phyloP scores from a whole-genome alignment of 768 basidiomycete genomes.

The Lanmaoa rubissima region DNA sequence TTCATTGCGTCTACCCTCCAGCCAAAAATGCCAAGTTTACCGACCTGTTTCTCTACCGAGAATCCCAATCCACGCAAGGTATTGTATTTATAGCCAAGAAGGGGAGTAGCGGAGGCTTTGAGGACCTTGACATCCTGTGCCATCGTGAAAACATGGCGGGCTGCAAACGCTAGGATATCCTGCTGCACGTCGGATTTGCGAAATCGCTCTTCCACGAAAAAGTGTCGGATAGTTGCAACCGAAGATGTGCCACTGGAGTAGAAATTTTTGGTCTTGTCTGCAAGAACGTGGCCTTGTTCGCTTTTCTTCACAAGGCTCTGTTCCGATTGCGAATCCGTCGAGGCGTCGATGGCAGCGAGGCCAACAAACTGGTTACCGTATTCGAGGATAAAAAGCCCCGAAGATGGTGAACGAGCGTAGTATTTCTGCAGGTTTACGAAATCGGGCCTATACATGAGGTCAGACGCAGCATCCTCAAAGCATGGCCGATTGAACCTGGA shows the following conservation, averaged over 20 bases:
- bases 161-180: slow-evolving; percentile 62
- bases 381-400: slow-evolving; percentile 72
- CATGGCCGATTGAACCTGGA: slow-evolving; percentile 66
- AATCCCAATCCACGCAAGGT: slow-evolving; percentile 52
- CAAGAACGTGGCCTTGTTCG: slow-evolving; percentile 13
- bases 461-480: slow-evolving; percentile 56
- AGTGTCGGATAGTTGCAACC: slow-evolving; percentile 69
- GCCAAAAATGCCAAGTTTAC: slow-evolving; percentile 50
- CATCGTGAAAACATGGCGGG: slow-evolving; percentile 53
- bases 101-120: slow-evolving; percentile 45
- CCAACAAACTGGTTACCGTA: slow-evolving; percentile 59
- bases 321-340: slow-evolving; percentile 37
- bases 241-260: slow-evolving; percentile 38
- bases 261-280: slow-evolving; percentile 14
- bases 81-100: slow-evolving; percentile 49
- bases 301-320: slow-evolving; percentile 25
- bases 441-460: slow-evolving; percentile 55
- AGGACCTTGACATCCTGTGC: slow-evolving; percentile 44
- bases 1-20: slow-evolving; percentile 52
- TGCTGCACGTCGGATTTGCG: slow-evolving; percentile 55
- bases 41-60: slow-evolving; percentile 39
- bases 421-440: slow-evolving; percentile 49
- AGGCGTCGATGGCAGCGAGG: slow-evolving; percentile 68
- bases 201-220: slow-evolving; percentile 67
- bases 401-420: slow-evolving; percentile 60